Conservation (phyloP, 2,329 filamentous ascomycete species). For the Monosporascus sp. region DNA sequence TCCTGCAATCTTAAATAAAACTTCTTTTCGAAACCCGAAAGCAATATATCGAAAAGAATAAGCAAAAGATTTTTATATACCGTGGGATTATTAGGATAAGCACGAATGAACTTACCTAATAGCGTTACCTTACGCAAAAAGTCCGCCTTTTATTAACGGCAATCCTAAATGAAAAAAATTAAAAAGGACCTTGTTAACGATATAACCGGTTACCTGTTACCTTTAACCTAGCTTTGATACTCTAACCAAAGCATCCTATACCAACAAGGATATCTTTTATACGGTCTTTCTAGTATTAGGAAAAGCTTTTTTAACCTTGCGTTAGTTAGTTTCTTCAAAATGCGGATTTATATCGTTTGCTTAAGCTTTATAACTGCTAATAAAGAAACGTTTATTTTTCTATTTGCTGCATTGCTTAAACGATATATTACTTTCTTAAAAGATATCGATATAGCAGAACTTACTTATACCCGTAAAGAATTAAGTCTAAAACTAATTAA, state of each 20-base stretch:
- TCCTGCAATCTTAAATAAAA: slow-evolving; percentile 55
- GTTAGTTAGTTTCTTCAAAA: slow-evolving; percentile 62
- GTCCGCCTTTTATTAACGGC: slow-evolving; percentile 60
- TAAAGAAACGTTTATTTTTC: slow-evolving; percentile 59
- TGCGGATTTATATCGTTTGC: slow-evolving; percentile 68
- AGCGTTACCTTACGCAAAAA: slow-evolving; percentile 55
- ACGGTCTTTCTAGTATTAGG: slow-evolving; percentile 75
- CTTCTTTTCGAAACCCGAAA: slow-evolving; percentile 54
- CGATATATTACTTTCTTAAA: slow-evolving; percentile 70
- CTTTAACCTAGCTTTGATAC: slow-evolving; percentile 68
- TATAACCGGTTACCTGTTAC: slow-evolving; percentile 58
- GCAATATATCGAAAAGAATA: slow-evolving; percentile 51
- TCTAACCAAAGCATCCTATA: slow-evolving; percentile 79
- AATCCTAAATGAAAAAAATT: slow-evolving; percentile 53
- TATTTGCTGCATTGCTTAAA: slow-evolving; percentile 63
- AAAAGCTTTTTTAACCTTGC: slow-evolving; percentile 70
- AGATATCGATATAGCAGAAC: slow-evolving; percentile 68
- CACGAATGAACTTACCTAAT: slow-evolving; percentile 46
- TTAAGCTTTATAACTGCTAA: slow-evolving; percentile 57
- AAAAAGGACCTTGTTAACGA: slow-evolving; percentile 57
- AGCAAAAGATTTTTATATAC: slow-evolving; percentile 61
- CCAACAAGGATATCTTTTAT: slow-evolving; percentile 73
- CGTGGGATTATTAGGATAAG: slow-evolving; percentile 44
- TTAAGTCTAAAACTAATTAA: too few relatives aligned
- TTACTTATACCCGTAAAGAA: slow-evolving; percentile 53